These are phyloP conservation scores for Trypanosoma rangeli DNA, from an alignment of 208 protist species.

Conservation along the genomic window DNA sequence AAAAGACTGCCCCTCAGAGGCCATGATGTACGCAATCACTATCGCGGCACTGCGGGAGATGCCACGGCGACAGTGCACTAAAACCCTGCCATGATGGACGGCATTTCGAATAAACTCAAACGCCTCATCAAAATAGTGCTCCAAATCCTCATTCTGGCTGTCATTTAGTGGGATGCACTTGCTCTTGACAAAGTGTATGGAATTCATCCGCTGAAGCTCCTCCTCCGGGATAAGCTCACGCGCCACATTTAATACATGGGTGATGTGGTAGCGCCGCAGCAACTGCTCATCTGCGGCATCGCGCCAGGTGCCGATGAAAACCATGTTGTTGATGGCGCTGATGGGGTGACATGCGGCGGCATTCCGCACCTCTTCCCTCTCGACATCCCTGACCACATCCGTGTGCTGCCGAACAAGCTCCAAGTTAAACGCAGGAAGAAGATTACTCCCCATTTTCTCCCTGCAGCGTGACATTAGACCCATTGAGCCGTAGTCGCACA, in stretches of 20 bases:
- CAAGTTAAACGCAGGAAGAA: constrained; percentile 63
- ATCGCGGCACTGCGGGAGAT: constrained; percentile 42
- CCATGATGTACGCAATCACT: constrained; percentile 58
- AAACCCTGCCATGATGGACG: constrained; percentile 23
- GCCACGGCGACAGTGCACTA: constrained; percentile 48
- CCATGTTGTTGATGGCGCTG: constrained; percentile 52
- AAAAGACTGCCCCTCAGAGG: constrained; percentile 49
- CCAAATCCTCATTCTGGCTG: constrained; percentile 62
- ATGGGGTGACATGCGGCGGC: constrained; percentile 67
- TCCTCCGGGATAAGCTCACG: constrained; percentile 51
- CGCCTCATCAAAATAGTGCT: constrained; percentile 49
- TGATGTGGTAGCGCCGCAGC: constrained; percentile 48
- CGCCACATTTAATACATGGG: constrained; percentile 81
- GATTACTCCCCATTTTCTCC: constrained; percentile 31
- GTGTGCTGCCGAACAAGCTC: constrained; percentile 40
- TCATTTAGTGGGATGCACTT: constrained; percentile 75
- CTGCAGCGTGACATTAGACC: constrained; percentile 41
- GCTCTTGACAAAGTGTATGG: constrained; percentile 34
- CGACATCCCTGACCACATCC: constrained; percentile 8
- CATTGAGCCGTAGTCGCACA: not conserved
- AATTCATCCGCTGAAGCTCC: constrained; percentile 23
- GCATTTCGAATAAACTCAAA: constrained; percentile 73
- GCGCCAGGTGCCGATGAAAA: constrained; percentile 77
- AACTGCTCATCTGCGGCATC: constrained; percentile 59
- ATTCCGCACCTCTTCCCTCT: constrained; percentile 46